These are phyloP conservation scores for Hansenula sp. DNA, from an alignment of 1,139 yeast genomes.

Conservation along the genomic window DNA sequence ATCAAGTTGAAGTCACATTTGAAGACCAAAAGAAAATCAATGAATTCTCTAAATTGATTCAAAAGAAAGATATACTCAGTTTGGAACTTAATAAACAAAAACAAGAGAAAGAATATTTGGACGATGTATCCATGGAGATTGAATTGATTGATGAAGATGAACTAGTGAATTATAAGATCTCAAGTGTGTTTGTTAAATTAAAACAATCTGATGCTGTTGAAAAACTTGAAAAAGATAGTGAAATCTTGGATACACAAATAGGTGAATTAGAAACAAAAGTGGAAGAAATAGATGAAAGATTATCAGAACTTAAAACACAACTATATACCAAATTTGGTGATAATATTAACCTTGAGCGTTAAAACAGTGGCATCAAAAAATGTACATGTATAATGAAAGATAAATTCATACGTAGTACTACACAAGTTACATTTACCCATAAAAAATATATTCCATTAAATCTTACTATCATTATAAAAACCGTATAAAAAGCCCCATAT, in stretches of 20 bases:
- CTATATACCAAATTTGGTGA: constrained; percentile 88
- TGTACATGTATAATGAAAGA: too few species aligned
- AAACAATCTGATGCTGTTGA: constrained; percentile 62
- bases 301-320: constrained; percentile 60
- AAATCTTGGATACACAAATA: constrained; percentile 45
- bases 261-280: constrained; percentile 41
- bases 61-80: constrained; percentile 56
- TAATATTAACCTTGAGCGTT: constrained; percentile 76
- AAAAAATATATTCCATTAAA: too few species aligned
- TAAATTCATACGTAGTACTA: too few species aligned
- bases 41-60: constrained; percentile 76
- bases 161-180: constrained; percentile 58
- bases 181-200: constrained; percentile 72
- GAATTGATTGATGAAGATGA: constrained; percentile 78
- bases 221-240: constrained; percentile 59
- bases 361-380: background rate
- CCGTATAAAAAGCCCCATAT: too few species aligned
- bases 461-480: too few species aligned
- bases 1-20: constrained; percentile 76
- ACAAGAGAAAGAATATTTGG: constrained; percentile 82
- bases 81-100: constrained; percentile 45
- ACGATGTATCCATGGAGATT: constrained; percentile 79
- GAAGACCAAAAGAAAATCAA: constrained; percentile 89
- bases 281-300: constrained; percentile 46
- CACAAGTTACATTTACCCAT: too few species aligned